Evolutionary conservation across 495 filamentous ascomycete genomes (phyloP), one percentile per base, ranked within the genome.

Genomic region (Xylaria venustula): DNA sequence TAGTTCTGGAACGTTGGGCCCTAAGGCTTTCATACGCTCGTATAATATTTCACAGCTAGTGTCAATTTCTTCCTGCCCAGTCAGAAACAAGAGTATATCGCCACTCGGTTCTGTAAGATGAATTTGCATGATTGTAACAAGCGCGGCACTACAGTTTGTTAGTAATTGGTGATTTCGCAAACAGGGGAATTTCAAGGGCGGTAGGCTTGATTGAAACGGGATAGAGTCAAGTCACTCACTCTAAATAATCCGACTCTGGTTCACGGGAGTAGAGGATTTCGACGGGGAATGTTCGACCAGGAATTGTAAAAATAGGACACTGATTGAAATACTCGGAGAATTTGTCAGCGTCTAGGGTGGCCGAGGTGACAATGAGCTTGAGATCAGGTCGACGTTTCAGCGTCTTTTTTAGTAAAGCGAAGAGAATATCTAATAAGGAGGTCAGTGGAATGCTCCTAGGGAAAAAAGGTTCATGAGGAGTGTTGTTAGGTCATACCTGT

Each of bases 41-140:
- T 86, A 93, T 14, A 99, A 70, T 53, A 98, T 88, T 75, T 98
- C 94, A 67, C 91, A 96, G 28, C 87, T 85, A 0, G 92, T 97
- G 65, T 99, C 95, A 64, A 99, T 99, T 79, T 99, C 94, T 77
- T 98, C 94, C 70, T 96, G 92, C 12, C 94, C 94, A 0, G 94
- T 99, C 65, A 99, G 80, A 78, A 99, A 99, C 15, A 99, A 77
- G 14, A 99, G 78, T 58, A 99, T 97, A 71, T 98, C 95, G 69
- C 94, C 94, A 20, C 83, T 79, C 0, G 91, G 89, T 64, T 99
- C 95, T 15, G 86, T 91, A 28, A 99, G 79, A 74, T 99, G 94
- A 61, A 99, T 97, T 66, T 97, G 92, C 92, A 99, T 97, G 30
- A 97, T 93, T 0, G 95, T 97, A 42, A 91, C 88, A 15, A 99